phyloP scores from a whole-genome alignment of 148 eudicot genomes.

The Nyssa sinensis region DNA sequence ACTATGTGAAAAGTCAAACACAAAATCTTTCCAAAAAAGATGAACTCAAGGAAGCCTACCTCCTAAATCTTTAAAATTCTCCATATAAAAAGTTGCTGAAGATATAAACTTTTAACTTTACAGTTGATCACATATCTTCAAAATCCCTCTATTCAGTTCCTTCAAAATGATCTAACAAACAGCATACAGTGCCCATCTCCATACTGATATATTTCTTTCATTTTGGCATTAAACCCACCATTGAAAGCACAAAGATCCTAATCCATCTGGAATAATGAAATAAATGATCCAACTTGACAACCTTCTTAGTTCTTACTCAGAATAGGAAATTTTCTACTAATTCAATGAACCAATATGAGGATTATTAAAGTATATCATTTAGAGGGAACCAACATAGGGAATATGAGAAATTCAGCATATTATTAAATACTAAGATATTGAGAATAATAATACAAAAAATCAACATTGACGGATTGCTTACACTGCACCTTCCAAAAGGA shows the following conservation, averaged over 20 bases:
- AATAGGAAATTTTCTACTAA: not conserved
- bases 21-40: not conserved
- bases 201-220: not conserved
- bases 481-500: constrained; percentile 95
- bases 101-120: not conserved
- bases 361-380: constrained; percentile 12
- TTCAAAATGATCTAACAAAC: too few relatives aligned
- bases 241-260: not conserved
- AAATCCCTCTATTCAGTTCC: too few relatives aligned
- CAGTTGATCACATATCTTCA: too few relatives aligned
- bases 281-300: not conserved
- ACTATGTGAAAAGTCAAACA: not conserved
- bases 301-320: not conserved
- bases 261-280: not conserved
- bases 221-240: not conserved
- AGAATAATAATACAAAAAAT: not conserved
- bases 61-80: not conserved
- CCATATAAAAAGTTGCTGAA: not conserved
- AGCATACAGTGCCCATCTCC: too few relatives aligned
- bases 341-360: constrained; percentile 10
- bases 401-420: not conserved
- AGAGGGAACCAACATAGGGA: not conserved
- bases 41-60: too few relatives aligned
- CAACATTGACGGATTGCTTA: constrained; percentile 26
- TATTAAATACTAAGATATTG: not conserved